Evolutionary conservation across 2,329 filamentous ascomycete species (phyloP).

Genomic region (Bipolaris victoriae): DNA sequence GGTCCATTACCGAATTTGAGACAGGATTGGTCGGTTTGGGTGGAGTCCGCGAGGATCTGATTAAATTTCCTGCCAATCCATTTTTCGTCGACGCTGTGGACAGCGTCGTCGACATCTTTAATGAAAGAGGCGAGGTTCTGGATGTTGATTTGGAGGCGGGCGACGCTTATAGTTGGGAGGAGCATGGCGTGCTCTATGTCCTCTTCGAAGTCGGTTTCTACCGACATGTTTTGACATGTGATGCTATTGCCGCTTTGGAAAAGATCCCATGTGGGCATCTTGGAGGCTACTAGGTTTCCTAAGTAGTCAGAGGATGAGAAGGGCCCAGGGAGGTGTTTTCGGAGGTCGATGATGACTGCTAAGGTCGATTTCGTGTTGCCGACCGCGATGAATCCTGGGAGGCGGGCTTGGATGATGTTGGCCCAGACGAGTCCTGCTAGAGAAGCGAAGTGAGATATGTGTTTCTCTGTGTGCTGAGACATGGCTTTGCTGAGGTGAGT

Average conservation of each 20-base stretch:
- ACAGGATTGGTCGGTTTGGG: background rate
- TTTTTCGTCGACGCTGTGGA: background rate
- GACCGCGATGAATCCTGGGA: background rate
- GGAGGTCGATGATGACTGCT: conserved; percentile 3
- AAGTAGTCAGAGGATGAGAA: conserved; percentile 10
- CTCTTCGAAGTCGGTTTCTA: background rate
- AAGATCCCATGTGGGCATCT: background rate
- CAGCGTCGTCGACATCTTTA: conserved; percentile 1
- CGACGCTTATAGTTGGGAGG: background rate
- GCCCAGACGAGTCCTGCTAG: conserved; percentile 9
- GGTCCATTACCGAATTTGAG: conserved; percentile 26
- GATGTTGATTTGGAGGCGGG: background rate
- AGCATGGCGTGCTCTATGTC: background rate
- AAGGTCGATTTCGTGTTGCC: conserved; percentile 9
- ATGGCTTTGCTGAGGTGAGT: background rate
- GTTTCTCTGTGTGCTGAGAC: background rate
- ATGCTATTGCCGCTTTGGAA: background rate
- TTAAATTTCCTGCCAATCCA: conserved; percentile 3
- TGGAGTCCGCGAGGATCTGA: background rate
- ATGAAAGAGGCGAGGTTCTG: background rate
- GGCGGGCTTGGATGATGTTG: conserved; percentile 5
- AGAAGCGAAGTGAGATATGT: background rate
- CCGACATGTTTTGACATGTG: background rate
- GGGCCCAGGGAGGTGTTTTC: conserved; percentile 1
- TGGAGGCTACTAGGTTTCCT: conserved; percentile 4